Percentiles rank a stretch among this genome's conserved stretches.
These are phyloP conservation scores for Metrosideros polymorpha DNA, from an alignment of 441 rosid species.

Conservation along the genomic window DNA sequence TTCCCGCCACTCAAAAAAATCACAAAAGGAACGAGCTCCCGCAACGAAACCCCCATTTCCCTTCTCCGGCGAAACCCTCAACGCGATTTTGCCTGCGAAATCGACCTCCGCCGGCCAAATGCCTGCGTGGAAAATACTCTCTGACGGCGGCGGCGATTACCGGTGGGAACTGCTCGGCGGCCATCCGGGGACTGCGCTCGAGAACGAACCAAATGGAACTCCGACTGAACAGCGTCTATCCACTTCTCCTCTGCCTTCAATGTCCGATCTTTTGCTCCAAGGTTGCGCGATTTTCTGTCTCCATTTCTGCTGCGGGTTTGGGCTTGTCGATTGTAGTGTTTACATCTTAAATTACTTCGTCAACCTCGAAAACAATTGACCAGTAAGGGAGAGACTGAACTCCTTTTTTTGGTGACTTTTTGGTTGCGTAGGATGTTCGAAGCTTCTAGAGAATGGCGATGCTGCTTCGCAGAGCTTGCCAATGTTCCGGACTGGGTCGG, in stretches of 20 bases:
- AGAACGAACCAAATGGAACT: slow-evolving; percentile 1
- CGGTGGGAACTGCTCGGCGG: slow-evolving; percentile 54
- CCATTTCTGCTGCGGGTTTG: background rate
- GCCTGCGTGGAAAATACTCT: slow-evolving; percentile 68
- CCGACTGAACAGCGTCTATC: slow-evolving; percentile 8
- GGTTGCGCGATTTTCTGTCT: slow-evolving; percentile 20
- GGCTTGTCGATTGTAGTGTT: background rate
- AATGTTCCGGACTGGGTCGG: slow-evolving; percentile 58
- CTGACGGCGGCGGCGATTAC: slow-evolving; percentile 36
- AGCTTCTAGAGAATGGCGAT: slow-evolving; percentile 31
- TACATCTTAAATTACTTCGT: background rate
- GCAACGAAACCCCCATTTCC: background rate
- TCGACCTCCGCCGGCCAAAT: slow-evolving; percentile 13
- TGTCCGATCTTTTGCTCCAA: slow-evolving; percentile 55
- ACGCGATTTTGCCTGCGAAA: background rate
- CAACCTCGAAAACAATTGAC: background rate
- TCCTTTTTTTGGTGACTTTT: background rate
- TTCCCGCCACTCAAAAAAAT: background rate
- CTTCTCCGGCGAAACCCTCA: background rate
- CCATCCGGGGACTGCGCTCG: slow-evolving; percentile 8
- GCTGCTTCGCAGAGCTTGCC: slow-evolving; percentile 20
- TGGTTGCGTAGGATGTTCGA: slow-evolving; percentile 42
- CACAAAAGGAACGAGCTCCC: background rate
- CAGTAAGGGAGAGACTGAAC: background rate
- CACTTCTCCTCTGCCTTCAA: slow-evolving; percentile 36